phyloP scores from a whole-genome alignment of 2,329 filamentous ascomycete genomes.

The Botryosphaeria dothidea region DNA sequence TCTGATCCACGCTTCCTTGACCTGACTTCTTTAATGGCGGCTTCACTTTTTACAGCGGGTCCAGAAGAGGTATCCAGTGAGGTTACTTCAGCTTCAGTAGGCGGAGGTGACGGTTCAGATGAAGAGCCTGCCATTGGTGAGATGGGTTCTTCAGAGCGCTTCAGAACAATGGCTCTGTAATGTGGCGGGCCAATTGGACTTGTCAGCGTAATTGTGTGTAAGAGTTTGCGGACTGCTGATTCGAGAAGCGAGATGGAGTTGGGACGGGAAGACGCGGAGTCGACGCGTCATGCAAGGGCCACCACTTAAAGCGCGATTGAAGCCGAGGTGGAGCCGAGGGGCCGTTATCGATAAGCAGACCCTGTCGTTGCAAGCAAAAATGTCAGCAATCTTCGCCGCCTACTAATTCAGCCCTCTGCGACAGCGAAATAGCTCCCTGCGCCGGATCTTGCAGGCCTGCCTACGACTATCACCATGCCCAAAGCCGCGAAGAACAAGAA shows the following conservation, averaged over 20 bases:
- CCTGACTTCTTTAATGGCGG: not conserved
- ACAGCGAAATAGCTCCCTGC: constrained; percentile 11
- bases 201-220: not conserved
- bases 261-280: constrained; percentile 5
- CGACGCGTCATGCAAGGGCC: constrained; percentile 9
- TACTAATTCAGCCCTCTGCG: not conserved
- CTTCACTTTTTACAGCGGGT: not conserved
- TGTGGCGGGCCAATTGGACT: not conserved
- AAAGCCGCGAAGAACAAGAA: constrained; percentile 42
- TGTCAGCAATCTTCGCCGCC: not conserved
- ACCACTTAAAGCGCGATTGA: not conserved
- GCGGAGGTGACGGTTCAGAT: not conserved
- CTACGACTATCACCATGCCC: constrained; percentile 40
- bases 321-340: not conserved
- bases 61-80: not conserved
- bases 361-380: constrained; percentile 3
- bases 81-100: not conserved
- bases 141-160: not conserved
- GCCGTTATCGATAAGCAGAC: constrained; percentile 12
- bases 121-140: constrained; percentile 3
- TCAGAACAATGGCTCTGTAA: too few species aligned
- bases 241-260: constrained; percentile 3
- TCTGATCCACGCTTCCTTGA: not conserved
- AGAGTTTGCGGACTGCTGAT: not conserved
- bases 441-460: not conserved